phyloP scores from a whole-genome alignment of 2,329 filamentous ascomycete species.

The Hirsutella rhossiliensis region DNA sequence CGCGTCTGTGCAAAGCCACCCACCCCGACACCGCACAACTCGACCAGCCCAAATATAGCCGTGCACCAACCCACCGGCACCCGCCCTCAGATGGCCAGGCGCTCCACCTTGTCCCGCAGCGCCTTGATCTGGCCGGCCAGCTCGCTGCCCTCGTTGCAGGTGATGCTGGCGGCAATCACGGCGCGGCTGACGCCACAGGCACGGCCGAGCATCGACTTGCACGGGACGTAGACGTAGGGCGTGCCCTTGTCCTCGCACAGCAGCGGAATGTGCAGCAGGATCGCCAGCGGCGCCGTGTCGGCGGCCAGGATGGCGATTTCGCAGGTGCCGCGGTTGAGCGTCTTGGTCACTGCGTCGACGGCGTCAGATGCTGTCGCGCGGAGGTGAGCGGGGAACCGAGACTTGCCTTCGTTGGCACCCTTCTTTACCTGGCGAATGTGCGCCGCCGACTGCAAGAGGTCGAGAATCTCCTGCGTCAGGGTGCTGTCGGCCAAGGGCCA shows the following conservation, averaged over 20 bases:
- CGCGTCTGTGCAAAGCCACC: too few relatives aligned
- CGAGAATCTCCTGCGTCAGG: constrained; percentile 71
- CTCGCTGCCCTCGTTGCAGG: constrained; percentile 83
- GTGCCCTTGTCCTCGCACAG: constrained; percentile 70
- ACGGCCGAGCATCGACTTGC: constrained; percentile 75
- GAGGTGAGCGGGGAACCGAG: neutral
- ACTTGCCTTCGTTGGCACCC: constrained; percentile 62
- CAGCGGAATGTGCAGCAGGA: constrained; percentile 79
- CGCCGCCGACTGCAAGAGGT: constrained; percentile 65
- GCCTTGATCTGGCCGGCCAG: constrained; percentile 77
- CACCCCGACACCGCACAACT: too few relatives aligned
- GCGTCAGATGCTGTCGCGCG: constrained; percentile 1
- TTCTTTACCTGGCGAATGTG: constrained; percentile 67
- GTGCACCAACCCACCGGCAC: too few relatives aligned
- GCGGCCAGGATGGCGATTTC: constrained; percentile 85
- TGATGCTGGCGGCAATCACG: constrained; percentile 82
- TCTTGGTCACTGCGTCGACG: constrained; percentile 51
- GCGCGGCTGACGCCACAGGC: constrained; percentile 81
- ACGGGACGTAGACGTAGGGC: constrained; percentile 56
- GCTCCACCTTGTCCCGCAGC: constrained; percentile 91
- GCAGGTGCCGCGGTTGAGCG: constrained; percentile 78
- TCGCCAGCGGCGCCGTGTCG: constrained; percentile 78
- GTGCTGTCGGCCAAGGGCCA: constrained; percentile 64
- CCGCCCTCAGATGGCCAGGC: constrained; percentile 69
- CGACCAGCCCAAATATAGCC: too few relatives aligned